Base-by-base conservation (phyloP, 2,329 filamentous ascomycete genomes). In the Hypoxylon sp. region DNA sequence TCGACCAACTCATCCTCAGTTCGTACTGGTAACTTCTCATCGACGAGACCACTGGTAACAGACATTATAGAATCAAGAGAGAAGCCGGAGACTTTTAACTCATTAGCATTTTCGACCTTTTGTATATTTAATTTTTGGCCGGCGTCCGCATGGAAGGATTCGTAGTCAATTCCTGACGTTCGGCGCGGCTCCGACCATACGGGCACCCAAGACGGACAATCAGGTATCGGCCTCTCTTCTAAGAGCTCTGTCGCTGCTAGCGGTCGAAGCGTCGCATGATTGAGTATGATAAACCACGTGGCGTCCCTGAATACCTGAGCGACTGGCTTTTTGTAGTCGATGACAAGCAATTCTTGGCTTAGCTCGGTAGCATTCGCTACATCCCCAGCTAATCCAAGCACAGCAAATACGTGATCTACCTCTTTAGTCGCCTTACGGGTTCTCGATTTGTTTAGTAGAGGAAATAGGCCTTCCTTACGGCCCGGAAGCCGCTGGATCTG, bases 281-380 rank as follows among this genome's bases (percentile, higher is more conserved):
- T 60, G 3, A 60, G 46, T 10, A 60, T 60, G n/a, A 60, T 60
- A 13, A 60, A 60, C 56, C 56, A 60, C 13, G 56, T 60, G 5
- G 56, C 56, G 11, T 60, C 56, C 13, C 45, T 38, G 23, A 60
- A 60, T 2, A 60, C 45, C 1, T 50, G 56, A 5, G 32, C 45
- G 1, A 45, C 46, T n/a, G 56, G 56, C n/a, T 60, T 60, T n/a
- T 43, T 23, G 32, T 60, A 60, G 23, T 50, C 25, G 17, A 60
- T n/a, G 11, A 32, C 23, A 9, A 60, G 7, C 11, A 60, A 11
- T 43, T 50, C 38, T 25, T 23, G 21, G n/a, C 34, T 50, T 4
- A 30, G 10, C 13, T 30, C 32, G 30, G 30, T 38, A 17, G 55
- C 34, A 10, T 50, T 60, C 38, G 21, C 32, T 1, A 51, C 46